Evolutionary conservation across 164 flowering plant species (phyloP), one percentile per base, ranked within the genome.

Genomic region (Saururus chinensis): DNA sequence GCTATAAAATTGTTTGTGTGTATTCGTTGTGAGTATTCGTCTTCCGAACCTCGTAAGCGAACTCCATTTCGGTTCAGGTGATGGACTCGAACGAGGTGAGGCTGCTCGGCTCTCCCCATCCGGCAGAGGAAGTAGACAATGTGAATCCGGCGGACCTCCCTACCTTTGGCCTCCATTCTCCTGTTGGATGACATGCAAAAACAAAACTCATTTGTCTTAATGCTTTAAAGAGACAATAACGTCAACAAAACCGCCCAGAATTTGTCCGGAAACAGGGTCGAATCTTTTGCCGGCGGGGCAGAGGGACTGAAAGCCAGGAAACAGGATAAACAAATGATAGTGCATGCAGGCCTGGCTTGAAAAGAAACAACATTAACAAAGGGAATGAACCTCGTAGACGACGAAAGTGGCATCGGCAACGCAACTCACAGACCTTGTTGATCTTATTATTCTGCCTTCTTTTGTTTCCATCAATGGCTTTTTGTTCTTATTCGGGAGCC

Each of bases 1-100:
- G 45, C 12, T 0, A 41, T 0, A 41, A 9, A 41, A 41, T 41
- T 41, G 45, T 41, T n/a, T n/a, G n/a, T n/a, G n/a, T n/a, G n/a
- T n/a, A n/a, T n/a, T n/a, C n/a, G n/a, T n/a, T n/a, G n/a, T n/a
- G n/a, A n/a, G n/a, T n/a, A n/a, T 45, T 12, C 17, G 14, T 45
- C 17, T 45, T 17, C 2, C 49, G 17, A 45, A 45, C 49, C 49
- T 45, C 49, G 14, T 17, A 45, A 45, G 17, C 49, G 49, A 45
- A 45, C 17, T 8, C 49, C 49, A 12, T 12, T 45, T 12, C 49
- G 49, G 17, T 45, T 45, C 49, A 12, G 49, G 49, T 12, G 49
- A 45, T 79, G 83, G 52, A 85, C 80, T 3, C 88, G 81, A 56
- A 89, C 72, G 76, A 89, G 91, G 75, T 85, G 96, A 49, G 93